Conservation (phyloP, 2,329 filamentous ascomycete genomes). For the Dactylonectria macrodidyma region DNA sequence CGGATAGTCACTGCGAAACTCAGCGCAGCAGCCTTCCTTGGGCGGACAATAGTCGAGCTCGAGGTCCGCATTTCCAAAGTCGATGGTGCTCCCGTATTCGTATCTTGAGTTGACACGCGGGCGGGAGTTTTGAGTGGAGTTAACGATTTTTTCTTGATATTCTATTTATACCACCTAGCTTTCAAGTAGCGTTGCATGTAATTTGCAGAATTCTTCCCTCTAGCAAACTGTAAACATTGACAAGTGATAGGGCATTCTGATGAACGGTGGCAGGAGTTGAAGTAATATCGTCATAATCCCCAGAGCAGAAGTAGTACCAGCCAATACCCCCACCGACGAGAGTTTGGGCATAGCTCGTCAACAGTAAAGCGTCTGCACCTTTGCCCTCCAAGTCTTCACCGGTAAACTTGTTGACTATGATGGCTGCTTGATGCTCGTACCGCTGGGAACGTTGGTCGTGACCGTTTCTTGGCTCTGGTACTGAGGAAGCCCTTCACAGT, state of each 20-base stretch:
- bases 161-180: background rate
- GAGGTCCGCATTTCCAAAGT: slow-evolving; percentile 8
- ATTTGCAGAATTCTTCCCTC: background rate
- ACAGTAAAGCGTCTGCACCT: background rate
- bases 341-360: slow-evolving; percentile 12
- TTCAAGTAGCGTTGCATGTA: background rate
- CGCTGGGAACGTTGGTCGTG: slow-evolving; percentile 32
- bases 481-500: slow-evolving; percentile 31
- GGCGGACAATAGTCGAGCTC: slow-evolving; percentile 15
- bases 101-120: background rate
- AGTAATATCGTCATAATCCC: slow-evolving; percentile 23
- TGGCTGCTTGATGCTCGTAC: slow-evolving; percentile 19
- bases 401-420: slow-evolving; percentile 40
- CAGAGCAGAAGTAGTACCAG: slow-evolving; percentile 28
- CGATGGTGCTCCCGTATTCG: background rate
- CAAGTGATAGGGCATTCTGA: slow-evolving; percentile 25
- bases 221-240: background rate
- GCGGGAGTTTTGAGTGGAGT: background rate
- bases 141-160: background rate
- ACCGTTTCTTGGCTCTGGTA: slow-evolving; percentile 39
- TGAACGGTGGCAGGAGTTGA: slow-evolving; percentile 19
- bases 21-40: slow-evolving; percentile 15
- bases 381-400: slow-evolving; percentile 27
- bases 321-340: slow-evolving; percentile 14
- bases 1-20: slow-evolving; percentile 14